phyloP scores from a whole-genome alignment of 176 grass and related monocot genomes.

The Triticum urartu region DNA sequence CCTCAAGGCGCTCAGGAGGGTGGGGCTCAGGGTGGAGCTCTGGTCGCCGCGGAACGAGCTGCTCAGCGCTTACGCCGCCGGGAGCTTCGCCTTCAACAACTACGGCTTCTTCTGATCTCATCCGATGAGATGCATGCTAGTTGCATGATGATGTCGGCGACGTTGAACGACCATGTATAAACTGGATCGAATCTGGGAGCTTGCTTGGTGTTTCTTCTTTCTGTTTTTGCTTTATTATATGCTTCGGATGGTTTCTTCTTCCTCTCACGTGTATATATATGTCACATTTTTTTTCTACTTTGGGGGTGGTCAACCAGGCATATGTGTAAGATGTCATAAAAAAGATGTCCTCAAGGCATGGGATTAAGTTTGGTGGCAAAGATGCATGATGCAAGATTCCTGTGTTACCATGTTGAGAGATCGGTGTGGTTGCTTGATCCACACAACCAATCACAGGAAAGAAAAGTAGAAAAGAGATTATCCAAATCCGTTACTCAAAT shows the following conservation, averaged over 20 bases:
- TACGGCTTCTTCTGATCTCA: conserved; percentile 76
- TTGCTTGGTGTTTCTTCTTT: not conserved
- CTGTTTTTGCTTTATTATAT: not conserved
- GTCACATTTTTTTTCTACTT: not conserved
- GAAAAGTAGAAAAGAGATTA: too few species aligned
- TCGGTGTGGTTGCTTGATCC: too few species aligned
- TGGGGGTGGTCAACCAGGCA: not conserved
- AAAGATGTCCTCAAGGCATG: too few species aligned
- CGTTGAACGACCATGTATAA: not conserved
- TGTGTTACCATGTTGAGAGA: too few species aligned
- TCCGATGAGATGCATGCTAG: not conserved
- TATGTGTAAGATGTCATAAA: too few species aligned
- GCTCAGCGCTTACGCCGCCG: conserved; percentile 77
- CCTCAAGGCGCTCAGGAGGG: conserved; percentile 90
- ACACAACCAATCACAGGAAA: too few species aligned
- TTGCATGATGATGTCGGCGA: not conserved
- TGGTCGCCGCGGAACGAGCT: conserved; percentile 95
- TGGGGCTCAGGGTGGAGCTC: conserved; percentile 78
- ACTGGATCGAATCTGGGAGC: not conserved
- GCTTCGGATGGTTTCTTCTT: not conserved
- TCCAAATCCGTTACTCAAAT: too few species aligned
- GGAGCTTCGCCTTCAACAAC: conserved; percentile 70
- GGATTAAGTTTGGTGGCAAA: too few species aligned
- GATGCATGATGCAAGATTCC: too few species aligned
- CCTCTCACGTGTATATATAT: not conserved